phyloP scores from a whole-genome alignment of 1,284 basidiomycete species.

The Veloboletus limbatus region DNA sequence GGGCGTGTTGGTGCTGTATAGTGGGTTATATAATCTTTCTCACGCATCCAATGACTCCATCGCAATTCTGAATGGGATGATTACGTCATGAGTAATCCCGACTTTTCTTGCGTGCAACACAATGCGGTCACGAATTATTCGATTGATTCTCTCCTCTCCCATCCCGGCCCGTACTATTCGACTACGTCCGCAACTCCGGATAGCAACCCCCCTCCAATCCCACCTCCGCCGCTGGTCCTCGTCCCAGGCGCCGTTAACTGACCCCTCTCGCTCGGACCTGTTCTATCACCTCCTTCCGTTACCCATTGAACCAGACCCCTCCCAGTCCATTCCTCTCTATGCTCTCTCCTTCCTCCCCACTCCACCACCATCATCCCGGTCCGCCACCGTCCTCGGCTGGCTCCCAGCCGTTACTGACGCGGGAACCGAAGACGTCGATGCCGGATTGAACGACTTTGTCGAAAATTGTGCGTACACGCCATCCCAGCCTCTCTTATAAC shows the following conservation, averaged over 20 bases:
- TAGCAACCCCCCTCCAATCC: slow-evolving; percentile 8
- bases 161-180: not conserved
- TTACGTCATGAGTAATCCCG: too few species aligned
- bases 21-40: slow-evolving; percentile 28
- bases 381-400: slow-evolving; percentile 66
- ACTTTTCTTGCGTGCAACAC: too few species aligned
- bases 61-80: slow-evolving; percentile 4
- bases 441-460: slow-evolving; percentile 63
- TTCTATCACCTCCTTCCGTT: slow-evolving; percentile 64
- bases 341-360: slow-evolving; percentile 59
- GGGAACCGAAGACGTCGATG: slow-evolving; percentile 33
- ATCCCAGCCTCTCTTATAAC: not conserved
- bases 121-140: slow-evolving; percentile 15
- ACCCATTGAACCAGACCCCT: slow-evolving; percentile 48
- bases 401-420: slow-evolving; percentile 50
- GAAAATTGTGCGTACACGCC: slow-evolving; percentile 55
- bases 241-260: slow-evolving; percentile 29
- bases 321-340: slow-evolving; percentile 47
- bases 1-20: slow-evolving; percentile 37
- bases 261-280: slow-evolving; percentile 59
- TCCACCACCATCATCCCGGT: slow-evolving; percentile 44
- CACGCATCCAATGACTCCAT: slow-evolving; percentile 19
- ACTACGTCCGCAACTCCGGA: slow-evolving; percentile 3
- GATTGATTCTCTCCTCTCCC: slow-evolving; percentile 1
- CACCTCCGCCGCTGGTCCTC: slow-evolving; percentile 14